Conservation (phyloP, 768 basidiomycete species). For the Suillus discolor region DNA sequence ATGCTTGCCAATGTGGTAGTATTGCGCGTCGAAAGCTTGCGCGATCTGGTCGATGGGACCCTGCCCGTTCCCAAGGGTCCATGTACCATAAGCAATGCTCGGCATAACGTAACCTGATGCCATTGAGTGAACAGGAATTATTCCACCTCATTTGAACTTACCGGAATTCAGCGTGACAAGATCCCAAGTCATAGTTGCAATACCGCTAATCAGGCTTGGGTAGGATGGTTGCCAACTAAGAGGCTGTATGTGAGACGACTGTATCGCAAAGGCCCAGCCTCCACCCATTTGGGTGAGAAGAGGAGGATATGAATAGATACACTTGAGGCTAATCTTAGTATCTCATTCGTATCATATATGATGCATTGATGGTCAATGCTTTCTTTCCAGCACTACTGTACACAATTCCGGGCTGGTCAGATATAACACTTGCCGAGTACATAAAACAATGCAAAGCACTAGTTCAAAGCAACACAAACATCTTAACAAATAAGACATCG, state of each 20-base stretch:
- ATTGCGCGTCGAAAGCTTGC: conserved; percentile 63
- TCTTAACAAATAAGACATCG: neutral
- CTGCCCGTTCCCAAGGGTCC: conserved; percentile 62
- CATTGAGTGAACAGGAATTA: neutral
- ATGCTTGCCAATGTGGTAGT: conserved; percentile 59
- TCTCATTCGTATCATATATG: neutral
- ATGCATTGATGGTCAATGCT: neutral
- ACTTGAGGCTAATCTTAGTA: neutral
- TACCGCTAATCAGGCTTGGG: neutral
- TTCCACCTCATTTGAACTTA: conserved; percentile 24
- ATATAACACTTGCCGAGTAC: neutral
- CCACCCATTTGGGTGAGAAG: neutral
- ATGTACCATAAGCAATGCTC: conserved; percentile 65
- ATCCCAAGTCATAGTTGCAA: conserved; percentile 57
- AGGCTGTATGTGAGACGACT: neutral
- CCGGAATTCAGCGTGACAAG: conserved; percentile 62
- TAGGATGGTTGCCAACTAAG: neutral
- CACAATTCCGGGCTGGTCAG: neutral
- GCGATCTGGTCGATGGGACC: conserved; percentile 55
- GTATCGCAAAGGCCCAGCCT: neutral
- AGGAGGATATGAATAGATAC: conserved; percentile 5
- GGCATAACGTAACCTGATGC: conserved; percentile 44
- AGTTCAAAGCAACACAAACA: neutral
- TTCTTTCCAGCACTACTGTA: neutral
- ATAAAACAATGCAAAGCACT: neutral